A percentile compares a stretch with the other conserved stretches of the same genome.
Evolutionary conservation across 176 grass and related monocot genomes (phyloP).

Genomic region (Carex scoparia): DNA sequence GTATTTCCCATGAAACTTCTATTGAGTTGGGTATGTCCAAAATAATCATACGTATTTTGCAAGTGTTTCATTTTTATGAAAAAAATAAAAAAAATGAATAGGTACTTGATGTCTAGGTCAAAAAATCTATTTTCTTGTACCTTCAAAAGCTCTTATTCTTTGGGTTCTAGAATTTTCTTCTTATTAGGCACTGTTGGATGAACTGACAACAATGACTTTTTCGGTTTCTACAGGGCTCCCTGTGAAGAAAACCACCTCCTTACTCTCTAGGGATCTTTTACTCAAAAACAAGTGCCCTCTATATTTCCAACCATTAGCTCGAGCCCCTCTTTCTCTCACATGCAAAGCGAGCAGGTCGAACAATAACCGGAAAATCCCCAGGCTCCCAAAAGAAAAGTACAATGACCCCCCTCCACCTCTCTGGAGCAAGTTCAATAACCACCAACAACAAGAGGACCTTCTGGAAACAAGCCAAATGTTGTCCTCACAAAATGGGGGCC

Average conservation of each 20-base stretch:
- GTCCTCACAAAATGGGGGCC: conserved; percentile 58
- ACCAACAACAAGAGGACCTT: conserved; percentile 48
- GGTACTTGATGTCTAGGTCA: no score
- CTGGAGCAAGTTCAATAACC: conserved; percentile 35
- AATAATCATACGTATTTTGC: background rate
- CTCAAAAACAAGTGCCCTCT: background rate
- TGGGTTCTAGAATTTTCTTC: background rate
- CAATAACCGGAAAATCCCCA: conserved; percentile 23
- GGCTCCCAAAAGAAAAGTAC: background rate
- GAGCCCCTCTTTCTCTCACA: background rate
- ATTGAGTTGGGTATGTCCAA: background rate
- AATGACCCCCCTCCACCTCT: background rate
- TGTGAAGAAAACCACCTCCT: background rate
- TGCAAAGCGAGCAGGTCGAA: conserved; percentile 29
- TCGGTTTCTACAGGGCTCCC: background rate
- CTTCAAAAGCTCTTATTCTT: background rate
- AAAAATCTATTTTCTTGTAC: background rate
- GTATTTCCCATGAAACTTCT: background rate
- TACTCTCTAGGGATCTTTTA: background rate
- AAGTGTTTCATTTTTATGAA: background rate
- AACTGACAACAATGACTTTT: background rate
- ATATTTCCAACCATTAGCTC: conserved; percentile 1
- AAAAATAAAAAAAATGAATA: background rate
- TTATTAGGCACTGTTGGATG: background rate
- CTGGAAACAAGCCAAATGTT: conserved; percentile 49